Conservation (phyloP, 2,329 filamentous ascomycete genomes). For the Monosporascus sp. region DNA sequence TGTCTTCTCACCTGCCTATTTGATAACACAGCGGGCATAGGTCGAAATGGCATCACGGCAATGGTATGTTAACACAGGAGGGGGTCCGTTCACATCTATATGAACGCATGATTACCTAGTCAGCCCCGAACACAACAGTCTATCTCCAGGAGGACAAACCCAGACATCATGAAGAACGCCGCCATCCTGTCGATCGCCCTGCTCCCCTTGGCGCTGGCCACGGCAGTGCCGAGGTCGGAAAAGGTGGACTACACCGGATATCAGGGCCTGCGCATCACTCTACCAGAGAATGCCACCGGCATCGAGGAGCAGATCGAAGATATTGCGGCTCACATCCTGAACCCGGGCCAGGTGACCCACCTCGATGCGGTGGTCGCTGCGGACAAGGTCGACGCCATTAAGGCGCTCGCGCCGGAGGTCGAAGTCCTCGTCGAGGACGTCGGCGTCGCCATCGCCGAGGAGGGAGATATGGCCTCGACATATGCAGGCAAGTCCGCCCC, state of each 20-base stretch:
- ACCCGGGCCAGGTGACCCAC: background rate
- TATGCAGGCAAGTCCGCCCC: constrained; percentile 18
- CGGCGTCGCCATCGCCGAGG: constrained; percentile 26
- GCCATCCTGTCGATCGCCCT: background rate
- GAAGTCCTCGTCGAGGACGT: constrained; percentile 18
- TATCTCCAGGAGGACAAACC: background rate
- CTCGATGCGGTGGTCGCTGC: background rate
- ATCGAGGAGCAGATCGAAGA: background rate
- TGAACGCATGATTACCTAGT: no score
- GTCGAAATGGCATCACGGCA: no score
- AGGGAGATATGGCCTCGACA: constrained; percentile 21
- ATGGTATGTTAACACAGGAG: no score
- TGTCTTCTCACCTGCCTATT: no score
- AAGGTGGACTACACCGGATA: background rate
- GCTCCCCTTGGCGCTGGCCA: background rate
- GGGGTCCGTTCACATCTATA: no score
- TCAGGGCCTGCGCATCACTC: background rate
- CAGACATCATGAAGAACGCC: background rate
- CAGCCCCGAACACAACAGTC: no score
- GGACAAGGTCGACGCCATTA: background rate
- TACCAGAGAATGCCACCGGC: background rate
- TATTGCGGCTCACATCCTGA: background rate
- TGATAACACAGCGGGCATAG: no score
- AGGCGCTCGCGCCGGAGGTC: background rate
- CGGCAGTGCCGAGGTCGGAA: background rate